A percentile compares a stretch with the other conserved stretches of the same genome.
phyloP scores from a whole-genome alignment of 331 rosid genomes.

The Erythrophleum ivorense region DNA sequence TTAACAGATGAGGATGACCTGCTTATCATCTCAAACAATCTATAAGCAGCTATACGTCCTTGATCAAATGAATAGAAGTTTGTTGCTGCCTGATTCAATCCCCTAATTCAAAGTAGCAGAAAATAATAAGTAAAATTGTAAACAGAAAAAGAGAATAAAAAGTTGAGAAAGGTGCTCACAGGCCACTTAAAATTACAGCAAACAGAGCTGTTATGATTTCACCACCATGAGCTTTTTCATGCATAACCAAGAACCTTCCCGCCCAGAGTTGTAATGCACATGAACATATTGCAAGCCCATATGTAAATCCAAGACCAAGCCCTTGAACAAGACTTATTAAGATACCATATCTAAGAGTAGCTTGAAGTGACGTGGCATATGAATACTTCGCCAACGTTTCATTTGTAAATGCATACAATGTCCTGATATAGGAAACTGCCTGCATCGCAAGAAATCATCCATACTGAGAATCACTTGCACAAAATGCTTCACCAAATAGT shows the following conservation, averaged over 20 bases:
- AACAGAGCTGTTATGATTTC: constrained; percentile 91
- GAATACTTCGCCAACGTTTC: constrained; percentile 98
- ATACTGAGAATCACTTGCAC: constrained; percentile 41
- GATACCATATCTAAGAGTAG: constrained; percentile 97
- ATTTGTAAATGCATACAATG: constrained; percentile 93
- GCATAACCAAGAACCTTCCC: constrained; percentile 83
- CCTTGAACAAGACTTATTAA: constrained; percentile 99
- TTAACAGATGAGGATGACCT: constrained; percentile 88
- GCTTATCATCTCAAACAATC: constrained; percentile 99
- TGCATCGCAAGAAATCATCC: constrained; percentile 52
- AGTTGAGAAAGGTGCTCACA: constrained; percentile 63
- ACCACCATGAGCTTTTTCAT: constrained; percentile 83
- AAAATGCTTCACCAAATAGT: constrained; percentile 38
- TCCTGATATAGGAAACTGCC: constrained; percentile 95
- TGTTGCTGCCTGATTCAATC: constrained; percentile 98
- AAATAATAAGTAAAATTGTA: constrained; percentile 28
- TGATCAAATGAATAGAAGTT: constrained; percentile 99
- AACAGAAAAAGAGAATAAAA: constrained; percentile 8
- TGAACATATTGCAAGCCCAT: constrained; percentile 99
- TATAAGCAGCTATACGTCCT: constrained; percentile 98
- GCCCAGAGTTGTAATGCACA: constrained; percentile 99
- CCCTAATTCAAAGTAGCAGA: constrained; percentile 62
- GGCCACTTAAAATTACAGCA: constrained; percentile 98
- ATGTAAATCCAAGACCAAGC: constrained; percentile 99
- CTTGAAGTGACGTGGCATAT: constrained; percentile 98